Base-by-base conservation (phyloP, 2,329 filamentous ascomycete genomes). In the Botrytis sinoallii region DNA sequence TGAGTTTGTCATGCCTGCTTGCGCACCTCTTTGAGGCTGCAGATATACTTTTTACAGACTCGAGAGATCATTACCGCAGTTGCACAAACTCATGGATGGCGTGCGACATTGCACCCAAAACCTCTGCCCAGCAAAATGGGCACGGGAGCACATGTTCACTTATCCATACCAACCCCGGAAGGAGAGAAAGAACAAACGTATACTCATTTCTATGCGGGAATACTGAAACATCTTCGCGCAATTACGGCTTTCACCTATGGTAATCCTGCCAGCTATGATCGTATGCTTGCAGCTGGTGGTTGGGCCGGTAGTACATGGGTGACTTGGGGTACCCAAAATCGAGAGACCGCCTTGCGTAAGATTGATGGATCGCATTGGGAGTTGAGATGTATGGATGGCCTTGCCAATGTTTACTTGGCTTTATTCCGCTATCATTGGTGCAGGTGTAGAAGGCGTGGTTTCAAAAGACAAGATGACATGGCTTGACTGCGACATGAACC, bases 401-500 rank as follows among this genome's bases (percentile, higher is more conserved):
- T 75, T 73, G 52, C 72, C 20, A 74, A 72, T 38, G 52, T 48
- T 3, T 67, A 69, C 38, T 64, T 74, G 12, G 40, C 63, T 16
- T 52, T 70, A 32, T 65, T 65, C 65, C 46, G 72, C 72, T 48
- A 16, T 64, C 18, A 64, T 73, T 46, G 72, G 44, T 4, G 72
- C 67, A 25, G 72, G 72, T 35, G 60, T 52, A 18, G 59, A 71
- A 66, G 67, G 67, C 10, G 66, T 73, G 22, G 59, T 64, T 1
- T 81, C 83, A 1, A 80, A 82, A 2, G 82, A 84, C 72, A 75
- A 81, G 66, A 80, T 91, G 66, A 78, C 79, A 20, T 85, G 85
- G 82, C 80, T 83, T 46, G 90, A 93, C 78, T 89, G 89, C 75
- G 78, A 79, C 10, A 82, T 80, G 1, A 89, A 91, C 76, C 89